Percentiles rank a stretch among this genome's conserved stretches.
Conservation (phyloP, 805 yeast species). For the Candida ascalaphidarum region DNA sequence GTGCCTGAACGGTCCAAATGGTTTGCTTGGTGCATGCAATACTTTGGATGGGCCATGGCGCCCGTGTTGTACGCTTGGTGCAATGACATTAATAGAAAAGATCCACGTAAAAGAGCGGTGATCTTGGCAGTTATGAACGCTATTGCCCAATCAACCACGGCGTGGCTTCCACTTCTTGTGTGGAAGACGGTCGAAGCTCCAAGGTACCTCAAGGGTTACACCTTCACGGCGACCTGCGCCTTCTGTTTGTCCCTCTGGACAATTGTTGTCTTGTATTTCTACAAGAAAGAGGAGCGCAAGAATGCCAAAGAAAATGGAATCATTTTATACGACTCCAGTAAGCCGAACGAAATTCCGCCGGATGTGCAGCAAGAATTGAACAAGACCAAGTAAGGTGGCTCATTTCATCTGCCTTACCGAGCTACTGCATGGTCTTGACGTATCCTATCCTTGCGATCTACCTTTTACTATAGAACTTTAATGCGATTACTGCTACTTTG, state of each 20-base stretch:
- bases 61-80: conserved; percentile 54
- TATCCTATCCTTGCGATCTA: too few species aligned
- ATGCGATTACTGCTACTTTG: too few species aligned
- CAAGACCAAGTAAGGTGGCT: too few species aligned
- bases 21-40: conserved; percentile 54
- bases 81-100: conserved; percentile 49
- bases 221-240: conserved; percentile 41
- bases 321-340: conserved; percentile 16
- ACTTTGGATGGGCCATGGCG: conserved; percentile 56
- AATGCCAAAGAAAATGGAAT: conserved; percentile 29
- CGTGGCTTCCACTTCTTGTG: conserved; percentile 34
- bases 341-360: too few species aligned
- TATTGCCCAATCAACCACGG: conserved; percentile 47
- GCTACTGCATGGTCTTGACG: too few species aligned
- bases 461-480: too few species aligned
- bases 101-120: conserved; percentile 47
- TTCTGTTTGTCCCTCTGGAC: conserved; percentile 40
- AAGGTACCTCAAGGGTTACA: conserved; percentile 44
- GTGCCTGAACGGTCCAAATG: conserved; percentile 51
- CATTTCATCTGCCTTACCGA: too few species aligned
- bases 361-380: too few species aligned
- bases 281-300: conserved; percentile 23
- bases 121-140: conserved; percentile 48
- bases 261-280: conserved; percentile 41
- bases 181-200: conserved; percentile 58